Evolutionary conservation across 495 filamentous ascomycete genomes (phyloP), one percentile per base, ranked within the genome.

Genomic region (Glonium stellatum): DNA sequence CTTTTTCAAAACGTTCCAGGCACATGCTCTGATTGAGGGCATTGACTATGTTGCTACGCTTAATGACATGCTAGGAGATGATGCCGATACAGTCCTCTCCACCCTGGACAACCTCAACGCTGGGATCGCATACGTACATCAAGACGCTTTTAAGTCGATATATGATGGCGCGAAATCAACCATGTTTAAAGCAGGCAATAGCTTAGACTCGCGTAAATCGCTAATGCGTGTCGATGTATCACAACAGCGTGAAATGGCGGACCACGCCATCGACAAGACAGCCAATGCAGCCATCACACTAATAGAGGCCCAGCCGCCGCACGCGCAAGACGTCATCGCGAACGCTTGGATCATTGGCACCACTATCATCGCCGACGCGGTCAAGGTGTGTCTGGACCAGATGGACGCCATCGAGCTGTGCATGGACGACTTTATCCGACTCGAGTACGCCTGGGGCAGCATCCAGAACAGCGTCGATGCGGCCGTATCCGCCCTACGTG

Each of bases 1-100:
- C 41, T 74, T 74, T 65, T 74, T 74, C 66, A 73, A 74, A 57
- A 64, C 61, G 3, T 60, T 74, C 52, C 72, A 74, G 57, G 70
- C 68, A 0, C 55, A 59, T 21, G 61, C 62, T 8, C 60, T 72
- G 37, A 51, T 70, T 23, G 69, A 71, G 34, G 71, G 69, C 21
- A 70, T 66, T 6, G 69, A 74, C 59, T 64, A 71, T 60, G 66
- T 70, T 18, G 72, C 72, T 8, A 66, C 63, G 47, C 58, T 74
- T n/a, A 55, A 65, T 13, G 62, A 31, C 61, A 4, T 53, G 54
- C 15, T 49, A 72, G 18, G 66, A 44, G 68, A 71, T 50, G 68
- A 69, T 19, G 72, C 72, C 11, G 72, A 74, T 41, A 41, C 55
- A 8, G 58, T 74, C 9, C 57, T 72, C 19, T 60, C 67, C 0